These are phyloP conservation scores for Neopestalotiopsis rosae DNA, from an alignment of 2,329 filamentous ascomycete species.

Conservation along the genomic window DNA sequence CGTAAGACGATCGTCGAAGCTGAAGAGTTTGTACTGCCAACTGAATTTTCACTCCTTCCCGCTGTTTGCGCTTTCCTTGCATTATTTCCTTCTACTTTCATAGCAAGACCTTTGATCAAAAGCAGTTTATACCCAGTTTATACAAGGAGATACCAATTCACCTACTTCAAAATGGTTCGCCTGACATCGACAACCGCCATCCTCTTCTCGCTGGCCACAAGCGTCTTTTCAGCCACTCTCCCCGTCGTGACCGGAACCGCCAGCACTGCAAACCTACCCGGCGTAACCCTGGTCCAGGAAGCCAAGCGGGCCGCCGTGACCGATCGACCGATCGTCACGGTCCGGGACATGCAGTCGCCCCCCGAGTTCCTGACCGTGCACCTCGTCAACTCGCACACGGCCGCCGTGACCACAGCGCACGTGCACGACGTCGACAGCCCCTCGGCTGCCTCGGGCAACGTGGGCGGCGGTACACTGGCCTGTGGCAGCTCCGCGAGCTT, in stretches of 20 bases:
- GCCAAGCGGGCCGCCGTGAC: background rate
- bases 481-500: conserved; percentile 18
- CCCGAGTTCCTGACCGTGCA: conserved; percentile 23
- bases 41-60: background rate
- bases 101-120: background rate
- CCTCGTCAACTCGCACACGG: conserved; percentile 21
- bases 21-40: background rate
- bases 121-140: background rate
- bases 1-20: background rate
- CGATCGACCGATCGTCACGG: background rate
- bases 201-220: background rate
- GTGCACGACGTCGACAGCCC: conserved; percentile 20
- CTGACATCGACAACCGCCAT: background rate
- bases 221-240: background rate
- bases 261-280: background rate
- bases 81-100: background rate
- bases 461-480: conserved; percentile 22
- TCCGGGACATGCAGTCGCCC: background rate
- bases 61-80: background rate
- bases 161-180: background rate
- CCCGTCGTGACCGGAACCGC: background rate
- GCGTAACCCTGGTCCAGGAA: background rate
- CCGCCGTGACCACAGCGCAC: conserved; percentile 24
- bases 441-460: conserved; percentile 17
- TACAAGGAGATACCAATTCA: background rate